Conservation (phyloP, 257 asterid species). For the Datura wrightii region DNA sequence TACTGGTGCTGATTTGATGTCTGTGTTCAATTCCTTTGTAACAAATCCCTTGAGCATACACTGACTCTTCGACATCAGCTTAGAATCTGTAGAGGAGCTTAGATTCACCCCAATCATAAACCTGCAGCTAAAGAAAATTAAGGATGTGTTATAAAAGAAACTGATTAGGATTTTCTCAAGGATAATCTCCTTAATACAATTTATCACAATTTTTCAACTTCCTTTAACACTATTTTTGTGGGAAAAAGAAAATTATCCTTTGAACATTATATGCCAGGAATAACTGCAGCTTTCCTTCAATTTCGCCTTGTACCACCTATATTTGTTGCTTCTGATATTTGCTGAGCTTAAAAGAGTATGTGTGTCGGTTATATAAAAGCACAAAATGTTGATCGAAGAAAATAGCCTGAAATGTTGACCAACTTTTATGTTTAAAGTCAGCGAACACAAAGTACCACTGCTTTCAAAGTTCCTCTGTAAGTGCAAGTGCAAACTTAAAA, state of each 20-base stretch:
- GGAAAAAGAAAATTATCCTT: too few relatives aligned
- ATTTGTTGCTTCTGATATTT: neutral
- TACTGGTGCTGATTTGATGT: conserved; percentile 33
- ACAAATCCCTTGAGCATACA: conserved; percentile 43
- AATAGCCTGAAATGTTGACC: neutral
- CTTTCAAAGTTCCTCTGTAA: neutral
- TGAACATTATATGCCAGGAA: too few relatives aligned
- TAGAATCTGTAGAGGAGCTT: conserved; percentile 54
- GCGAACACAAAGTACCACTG: neutral
- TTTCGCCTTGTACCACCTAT: neutral
- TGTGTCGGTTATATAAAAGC: neutral
- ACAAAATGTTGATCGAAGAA: neutral
- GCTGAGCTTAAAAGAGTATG: neutral
- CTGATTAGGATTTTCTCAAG: too few relatives aligned
- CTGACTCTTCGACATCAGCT: conserved; percentile 30
- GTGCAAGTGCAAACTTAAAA: neutral
- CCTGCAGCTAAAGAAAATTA: neutral
- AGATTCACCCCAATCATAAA: neutral
- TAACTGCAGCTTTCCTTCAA: neutral
- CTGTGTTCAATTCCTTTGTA: conserved; percentile 38
- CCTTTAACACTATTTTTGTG: too few relatives aligned
- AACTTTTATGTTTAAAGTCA: neutral
- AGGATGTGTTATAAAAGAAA: too few relatives aligned
- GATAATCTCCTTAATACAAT: too few relatives aligned
- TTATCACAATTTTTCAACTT: too few relatives aligned